Base-by-base conservation (phyloP, 2,329 filamentous ascomycete species). In the Orbilia blumenaviensis region DNA sequence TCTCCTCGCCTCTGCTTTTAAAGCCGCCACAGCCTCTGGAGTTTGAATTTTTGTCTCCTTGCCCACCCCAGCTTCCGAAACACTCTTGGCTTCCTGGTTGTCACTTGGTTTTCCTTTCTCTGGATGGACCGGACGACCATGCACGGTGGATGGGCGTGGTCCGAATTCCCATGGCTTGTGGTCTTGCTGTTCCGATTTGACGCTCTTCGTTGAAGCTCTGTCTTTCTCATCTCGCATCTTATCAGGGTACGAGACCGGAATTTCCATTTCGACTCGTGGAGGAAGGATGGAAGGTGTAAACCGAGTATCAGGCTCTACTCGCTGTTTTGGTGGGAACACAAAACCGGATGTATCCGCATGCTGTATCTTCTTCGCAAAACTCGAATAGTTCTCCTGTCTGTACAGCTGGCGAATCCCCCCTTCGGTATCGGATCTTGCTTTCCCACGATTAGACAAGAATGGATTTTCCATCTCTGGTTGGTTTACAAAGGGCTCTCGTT, bases 341-440 rank as follows among this genome's bases (percentile, higher is more conserved):
- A 64, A 67, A 8, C 18, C 8, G n/a, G 56, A 32, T 21, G 36
- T 42, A 16, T 75, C 64, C 4, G 41, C 54, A 18, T 68, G 63
- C 29, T 56, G 29, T 3, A 68, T 58, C 23, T 50, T 75, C 56
- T 52, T 66, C n/a, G 27, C 52, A 38, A 66, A 66, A 25, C 6
- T 74, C 8, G 69, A 56, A 29, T 27, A 46, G 32, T 32, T 68
- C 34, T 63, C 63, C 18, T 54, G 29, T 27, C 71, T 38, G 27
- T 75, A 75, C 21, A 68, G 63, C n/a, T 75, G 63, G 21, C 71
- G 44, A 36, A 75, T 68, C 3, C 64, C 56, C 4, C 64, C 63
- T 50, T 75, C 63, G 16, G 63, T 75, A 68, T 75, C 71, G 10
- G 56, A 75, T 64, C 71, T 27, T n/a, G 71, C 71, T 32, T 64